Evolutionary conservation across 176 grass and related monocot species (phyloP), one percentile per base, ranked within the genome.

Genomic region (Panicum miliaceum): DNA sequence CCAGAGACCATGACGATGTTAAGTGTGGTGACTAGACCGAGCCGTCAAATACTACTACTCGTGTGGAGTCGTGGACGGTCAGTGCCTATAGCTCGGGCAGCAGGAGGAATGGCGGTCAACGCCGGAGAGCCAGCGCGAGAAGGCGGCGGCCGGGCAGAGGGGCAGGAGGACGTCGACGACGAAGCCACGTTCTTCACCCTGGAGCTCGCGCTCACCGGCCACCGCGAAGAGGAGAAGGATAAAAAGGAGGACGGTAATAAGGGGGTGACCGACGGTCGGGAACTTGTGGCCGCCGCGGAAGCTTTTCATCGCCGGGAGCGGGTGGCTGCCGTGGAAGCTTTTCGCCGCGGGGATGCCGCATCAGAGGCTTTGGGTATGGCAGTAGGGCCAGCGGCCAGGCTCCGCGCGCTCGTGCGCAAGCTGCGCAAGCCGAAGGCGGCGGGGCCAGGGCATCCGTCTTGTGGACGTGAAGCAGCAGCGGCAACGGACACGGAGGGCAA

Each of bases 371-470:
- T 23, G 64, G 52, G 37, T 51, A 42, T 15, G 50, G 80, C 1
- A 22, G 66, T 3, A n/a, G 53, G 53, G 53, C 7, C 68, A 40
- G 19, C 38, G 25, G 25, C 38, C 13, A 72, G 81, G 40, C 68
- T 83, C 54, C 81, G 81, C 13, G 41, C 26, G 42, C 29, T 73
- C 45, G 29, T 73, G 27, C 54, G 43, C 26, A 83, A 47, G 54
- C 41, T 83, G 68, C 19, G 18, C 9, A 71, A 59, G 37, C 12
- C 69, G 12, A 50, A 48, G 69, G 43, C 66, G 23, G 37, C 66
- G 36, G 37, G 23, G 20, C 19, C 64, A 8, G 66, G 25, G 20
- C 56, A 69, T 6, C n/a, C 15, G 14, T 16, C 23, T 9, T 22
- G 23, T 8, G 50, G 35, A 9, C n/a, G 35, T 22, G 35, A 35